Percentiles rank a stretch among this genome's conserved stretches.
These are phyloP conservation scores for Macrophomina pseudophaseolina DNA, from an alignment of 2,329 filamentous ascomycete species.

Conservation along the genomic window DNA sequence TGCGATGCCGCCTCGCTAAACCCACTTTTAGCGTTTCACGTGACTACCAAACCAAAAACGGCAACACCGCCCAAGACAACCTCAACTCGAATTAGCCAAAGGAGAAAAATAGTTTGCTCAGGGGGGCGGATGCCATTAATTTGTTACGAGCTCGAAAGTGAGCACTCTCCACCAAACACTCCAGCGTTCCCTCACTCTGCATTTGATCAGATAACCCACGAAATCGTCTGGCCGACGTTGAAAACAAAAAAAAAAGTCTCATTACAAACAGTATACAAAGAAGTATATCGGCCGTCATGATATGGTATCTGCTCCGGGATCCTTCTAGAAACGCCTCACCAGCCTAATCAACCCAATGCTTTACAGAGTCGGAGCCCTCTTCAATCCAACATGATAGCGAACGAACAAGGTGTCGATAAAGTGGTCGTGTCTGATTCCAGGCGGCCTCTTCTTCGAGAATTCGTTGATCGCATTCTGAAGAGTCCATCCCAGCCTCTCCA, in stretches of 20 bases:
- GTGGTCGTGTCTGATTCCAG: slow-evolving; percentile 87
- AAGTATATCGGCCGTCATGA: background rate
- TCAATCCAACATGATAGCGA: slow-evolving; percentile 59
- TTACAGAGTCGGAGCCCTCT: slow-evolving; percentile 31
- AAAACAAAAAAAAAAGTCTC: background rate
- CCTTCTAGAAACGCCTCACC: slow-evolving; percentile 6
- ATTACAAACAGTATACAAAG: background rate
- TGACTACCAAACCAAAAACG: background rate
- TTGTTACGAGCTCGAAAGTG: too few species aligned
- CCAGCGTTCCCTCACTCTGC: too few species aligned
- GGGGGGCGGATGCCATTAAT: too few species aligned
- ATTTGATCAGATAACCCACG: too few species aligned
- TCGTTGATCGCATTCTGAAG: slow-evolving; percentile 79
- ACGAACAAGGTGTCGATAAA: slow-evolving; percentile 86
- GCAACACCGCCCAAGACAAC: background rate
- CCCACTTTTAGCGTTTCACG: slow-evolving; percentile 16
- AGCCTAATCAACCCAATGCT: slow-evolving; percentile 3
- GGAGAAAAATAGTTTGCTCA: too few species aligned
- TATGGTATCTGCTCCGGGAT: slow-evolving; percentile 12
- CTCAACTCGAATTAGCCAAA: too few species aligned
- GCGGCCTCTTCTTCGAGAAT: slow-evolving; percentile 74
- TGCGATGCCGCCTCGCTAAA: slow-evolving; percentile 25
- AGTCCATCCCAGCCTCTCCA: slow-evolving; percentile 74
- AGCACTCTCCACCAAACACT: too few species aligned
- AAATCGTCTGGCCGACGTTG: background rate